Evolutionary conservation across 2,329 filamentous ascomycete genomes (phyloP), one percentile per base, ranked within the genome.

Genomic region (Penicillium hordei): DNA sequence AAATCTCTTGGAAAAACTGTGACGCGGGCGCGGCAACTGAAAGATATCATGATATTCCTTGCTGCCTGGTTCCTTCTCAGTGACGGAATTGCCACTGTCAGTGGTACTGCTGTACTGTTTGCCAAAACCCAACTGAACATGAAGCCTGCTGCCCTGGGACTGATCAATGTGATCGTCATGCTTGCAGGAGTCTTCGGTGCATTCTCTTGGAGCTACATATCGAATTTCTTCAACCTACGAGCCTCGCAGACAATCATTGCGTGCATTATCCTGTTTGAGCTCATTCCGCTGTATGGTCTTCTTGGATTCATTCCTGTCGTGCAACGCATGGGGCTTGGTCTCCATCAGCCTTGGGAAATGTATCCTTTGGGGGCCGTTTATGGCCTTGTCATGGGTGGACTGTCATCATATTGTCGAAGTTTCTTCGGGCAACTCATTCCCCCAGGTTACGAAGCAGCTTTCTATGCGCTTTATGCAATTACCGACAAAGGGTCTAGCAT

Each of bases 331-430:
- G 93, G 91, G 0, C 86, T 90, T 40, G 94, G 94, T 1, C 81
- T 99, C n/a, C 92, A 96, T 74, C 88, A 94, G 71, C 88, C 90
- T 3, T 96, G 92, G 90, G 94, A 99, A 68, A 97, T 99, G 91
- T 97, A 94, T 68, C 90, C 91, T 0, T 78, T 99, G 1, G 93
- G 91, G 0, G 89, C 90, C 3, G 86, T 97, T 13, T 97, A 97
- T 73, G 94, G 94, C 0, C 86, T 99, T 49, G 93, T 97, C 2
- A 85, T 97, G 31, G 94, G 94, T n/a, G 94, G 94, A 0, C 78
- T 99, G 40, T 91, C 90, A 57, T 89, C 89, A 25, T 97, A 97
- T 75, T 97, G 94, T 71, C 88, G 94, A 42, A 93, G 90, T 60
- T 82, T 99, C 5, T 99, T 91, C 71, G 93, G 92, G 39, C 93